phyloP scores from a whole-genome alignment of 441 rosid genomes.

The Bocquillonia castaneifolia region DNA sequence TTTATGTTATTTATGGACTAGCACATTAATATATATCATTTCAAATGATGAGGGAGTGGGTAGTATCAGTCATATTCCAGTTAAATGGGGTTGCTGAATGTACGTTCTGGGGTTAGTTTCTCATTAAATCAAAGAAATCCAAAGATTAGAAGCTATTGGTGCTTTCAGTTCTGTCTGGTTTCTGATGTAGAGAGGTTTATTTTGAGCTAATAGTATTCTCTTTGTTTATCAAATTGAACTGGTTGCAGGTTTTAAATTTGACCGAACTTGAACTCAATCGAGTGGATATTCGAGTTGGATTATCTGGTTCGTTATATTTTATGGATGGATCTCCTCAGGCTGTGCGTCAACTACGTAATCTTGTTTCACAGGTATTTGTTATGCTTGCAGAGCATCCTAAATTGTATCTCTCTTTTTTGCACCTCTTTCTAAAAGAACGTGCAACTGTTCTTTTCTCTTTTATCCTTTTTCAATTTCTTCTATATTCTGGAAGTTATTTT shows the following conservation, averaged over 20 bases:
- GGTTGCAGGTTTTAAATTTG: slow-evolving; percentile 78
- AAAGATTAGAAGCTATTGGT: not conserved
- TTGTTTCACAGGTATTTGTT: slow-evolving; percentile 82
- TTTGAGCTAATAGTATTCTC: not conserved
- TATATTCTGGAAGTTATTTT: not conserved
- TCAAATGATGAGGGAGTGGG: not conserved
- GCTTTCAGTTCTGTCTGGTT: too few relatives aligned
- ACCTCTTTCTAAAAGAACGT: slow-evolving; percentile 3
- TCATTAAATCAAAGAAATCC: slow-evolving; percentile 1
- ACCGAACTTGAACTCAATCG: slow-evolving; percentile 89
- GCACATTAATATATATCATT: not conserved
- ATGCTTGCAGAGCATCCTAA: slow-evolving; percentile 13
- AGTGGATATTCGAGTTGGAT: slow-evolving; percentile 90
- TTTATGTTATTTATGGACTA: not conserved
- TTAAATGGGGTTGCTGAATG: not conserved
- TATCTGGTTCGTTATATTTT: slow-evolving; percentile 83
- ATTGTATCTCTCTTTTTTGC: slow-evolving; percentile 5
- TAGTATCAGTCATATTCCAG: not conserved
- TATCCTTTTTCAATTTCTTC: not conserved
- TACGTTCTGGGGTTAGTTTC: not conserved
- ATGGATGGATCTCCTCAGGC: slow-evolving; percentile 99
- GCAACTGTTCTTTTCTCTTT: not conserved
- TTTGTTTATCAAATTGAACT: slow-evolving; percentile 4
- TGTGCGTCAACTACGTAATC: slow-evolving; percentile 83
- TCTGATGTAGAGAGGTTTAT: not conserved